Evolutionary conservation across 345 rosid species (phyloP), one percentile per base, ranked within the genome.

Genomic region (Cardamine occulta): DNA sequence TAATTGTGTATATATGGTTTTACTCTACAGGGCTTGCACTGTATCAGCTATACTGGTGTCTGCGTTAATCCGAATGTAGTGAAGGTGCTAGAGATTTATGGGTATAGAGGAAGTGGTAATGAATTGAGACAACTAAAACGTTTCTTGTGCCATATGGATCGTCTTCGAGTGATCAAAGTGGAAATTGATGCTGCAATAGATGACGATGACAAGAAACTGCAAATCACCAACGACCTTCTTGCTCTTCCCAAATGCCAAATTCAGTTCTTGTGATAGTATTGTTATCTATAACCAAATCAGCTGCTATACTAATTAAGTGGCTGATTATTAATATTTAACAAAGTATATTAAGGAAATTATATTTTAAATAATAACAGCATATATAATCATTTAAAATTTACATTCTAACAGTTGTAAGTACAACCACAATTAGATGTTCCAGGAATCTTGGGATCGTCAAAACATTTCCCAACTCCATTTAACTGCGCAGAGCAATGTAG

Each of bases 401-500:
- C 42, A 9, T 37, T 37, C 14, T 37, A 37, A 37, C 42, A 37
- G 15, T 40, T 69, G 8, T 53, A 55, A 3, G 52, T 68, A 39
- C 64, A 70, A 17, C 18, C 74, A 26, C 66, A 71, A 7, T 60
- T 71, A 8, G 23, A 21, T 2, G 0, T 15, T 19, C 47, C 58
- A 3, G 48, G 66, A 59, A 9, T 12, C 11, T 8, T 19, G 5
- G 45, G 56, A 32, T 59, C 48, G 35, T 59, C 66, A 45, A 31
- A 5, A 71, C 74, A 71, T 56, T 58, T 58, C 32, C 74, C 74
- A 45, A 59, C 66, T 45, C 74, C 47, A 12, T 70, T 70, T 21
- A 29, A 21, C 11, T 47, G 57, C 1, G 44, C 44, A 31, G 3
- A 31, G 34, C 66, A 72, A 7, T 61, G 35, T 11, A 8, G 0